Base-by-base conservation (phyloP, 225 moss, liverwort and hornwort genomes). In the Antitrichia curtipendula region DNA sequence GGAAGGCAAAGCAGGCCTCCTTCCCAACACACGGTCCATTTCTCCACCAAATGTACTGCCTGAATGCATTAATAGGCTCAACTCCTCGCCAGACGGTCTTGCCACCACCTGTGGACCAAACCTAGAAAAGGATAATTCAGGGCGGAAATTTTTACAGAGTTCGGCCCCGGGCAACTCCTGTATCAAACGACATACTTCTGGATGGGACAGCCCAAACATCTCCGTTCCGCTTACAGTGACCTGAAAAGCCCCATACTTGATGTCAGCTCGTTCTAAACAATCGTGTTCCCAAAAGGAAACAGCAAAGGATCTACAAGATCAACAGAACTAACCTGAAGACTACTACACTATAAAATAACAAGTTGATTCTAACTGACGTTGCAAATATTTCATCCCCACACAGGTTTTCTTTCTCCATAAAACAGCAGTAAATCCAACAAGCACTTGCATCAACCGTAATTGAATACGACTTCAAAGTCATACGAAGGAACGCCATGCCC, bases 151-250 rank as follows among this genome's bases (percentile, higher is more conserved):
- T 85, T 91, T 91, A 81, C 93, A 92, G 8, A 91, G 75, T 81
- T 95, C 95, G 66, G 93, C 93, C 38, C 94, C 94, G 50, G 93
- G 93, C 84, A 92, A 70, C 84, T 96, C 96, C 59, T 95, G 95
- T 89, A 96, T 96, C 86, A 96, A 87, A 88, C 95, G 94, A 68
- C 95, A 92, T 41, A 96, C 95, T 89, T 95, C 90, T 53, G 96
- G 95, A 93, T 96, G 95, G 78, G 95, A 94, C 43, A 96, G 92
- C 36, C 96, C 96, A 77, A 96, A 96, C 96, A 96, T 96, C 86
- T 95, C 96, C 43, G 94, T 93, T 70, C 96, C 96, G 86, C 94
- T 96, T 32, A 94, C 94, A 57, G 92, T 93, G 70, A 92, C 92
- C 94, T 94, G 92, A 87, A 89, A 90, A 87, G 64, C 40, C 60